phyloP scores from a whole-genome alignment of 23 red algal species.

The Gracilaria domingensis region DNA sequence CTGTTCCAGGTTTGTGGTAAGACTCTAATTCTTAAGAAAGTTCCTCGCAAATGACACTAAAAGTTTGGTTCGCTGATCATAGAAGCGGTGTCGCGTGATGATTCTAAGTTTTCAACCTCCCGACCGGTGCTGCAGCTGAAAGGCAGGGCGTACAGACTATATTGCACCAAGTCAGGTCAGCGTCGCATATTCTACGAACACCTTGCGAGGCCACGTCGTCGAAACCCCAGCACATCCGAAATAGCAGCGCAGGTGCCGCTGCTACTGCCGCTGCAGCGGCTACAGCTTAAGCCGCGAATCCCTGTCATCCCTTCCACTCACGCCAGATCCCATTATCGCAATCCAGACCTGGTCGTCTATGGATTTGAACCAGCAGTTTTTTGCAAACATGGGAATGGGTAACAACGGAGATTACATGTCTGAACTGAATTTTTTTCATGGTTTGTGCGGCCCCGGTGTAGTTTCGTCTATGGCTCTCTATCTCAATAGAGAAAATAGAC shows the following conservation, averaged over 20 bases:
- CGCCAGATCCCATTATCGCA: background rate
- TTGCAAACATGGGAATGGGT: constrained; percentile 14
- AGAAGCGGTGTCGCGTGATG: no score
- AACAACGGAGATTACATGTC: constrained; percentile 29
- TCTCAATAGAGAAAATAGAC: constrained; percentile 3
- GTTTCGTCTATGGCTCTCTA: background rate
- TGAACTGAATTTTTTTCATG: background rate
- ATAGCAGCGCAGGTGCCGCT: constrained; percentile 7
- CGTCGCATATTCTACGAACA: background rate
- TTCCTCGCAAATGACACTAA: no score
- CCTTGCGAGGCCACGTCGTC: background rate
- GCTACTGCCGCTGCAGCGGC: constrained; percentile 59
- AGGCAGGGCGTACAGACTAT: background rate
- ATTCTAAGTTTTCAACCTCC: no score
- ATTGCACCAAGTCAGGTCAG: background rate
- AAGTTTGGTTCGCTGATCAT: no score
- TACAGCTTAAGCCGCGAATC: constrained; percentile 10
- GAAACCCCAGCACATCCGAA: background rate
- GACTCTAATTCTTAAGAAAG: no score
- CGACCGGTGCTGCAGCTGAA: background rate
- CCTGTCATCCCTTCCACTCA: background rate
- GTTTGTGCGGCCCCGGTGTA: background rate
- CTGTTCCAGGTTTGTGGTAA: no score
- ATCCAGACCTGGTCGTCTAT: constrained; percentile 8
- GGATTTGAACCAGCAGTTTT: constrained; percentile 6